Evolutionary conservation across 371 early-diverging fungal genomes (phyloP).

Genomic region (Lichtheimia ramosa): DNA sequence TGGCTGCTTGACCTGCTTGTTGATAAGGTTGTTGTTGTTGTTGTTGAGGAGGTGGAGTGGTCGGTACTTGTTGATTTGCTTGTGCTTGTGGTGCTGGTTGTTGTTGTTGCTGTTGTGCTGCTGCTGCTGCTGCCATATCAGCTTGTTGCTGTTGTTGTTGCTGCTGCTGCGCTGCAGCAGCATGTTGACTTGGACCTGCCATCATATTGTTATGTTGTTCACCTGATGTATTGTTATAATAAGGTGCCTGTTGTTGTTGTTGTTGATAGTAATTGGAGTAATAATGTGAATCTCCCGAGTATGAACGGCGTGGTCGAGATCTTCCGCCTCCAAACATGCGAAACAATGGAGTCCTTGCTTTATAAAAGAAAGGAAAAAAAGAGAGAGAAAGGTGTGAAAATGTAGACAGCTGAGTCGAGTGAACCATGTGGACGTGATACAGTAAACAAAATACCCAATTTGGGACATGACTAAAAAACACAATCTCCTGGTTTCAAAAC

Average conservation of each 20-base stretch:
- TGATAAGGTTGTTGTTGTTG: background rate
- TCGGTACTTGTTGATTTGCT: constrained; percentile 7
- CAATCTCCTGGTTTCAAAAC: background rate
- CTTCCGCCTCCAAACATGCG: constrained; percentile 6
- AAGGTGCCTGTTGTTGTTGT: background rate
- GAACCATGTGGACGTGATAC: background rate
- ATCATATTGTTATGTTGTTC: constrained; percentile 7
- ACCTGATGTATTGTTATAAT: background rate
- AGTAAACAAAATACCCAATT: constrained; percentile 1
- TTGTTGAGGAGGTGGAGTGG: constrained; percentile 10
- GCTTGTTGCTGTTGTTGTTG: no score
- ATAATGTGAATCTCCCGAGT: background rate
- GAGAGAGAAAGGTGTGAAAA: background rate
- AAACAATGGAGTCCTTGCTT: background rate
- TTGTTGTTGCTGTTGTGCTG: background rate
- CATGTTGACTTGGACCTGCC: background rate
- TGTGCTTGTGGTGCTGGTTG: constrained; percentile 1
- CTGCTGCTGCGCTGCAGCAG: no score
- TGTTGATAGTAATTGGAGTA: background rate
- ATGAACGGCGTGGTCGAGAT: constrained; percentile 2
- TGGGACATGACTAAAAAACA: background rate
- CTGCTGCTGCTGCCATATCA: no score
- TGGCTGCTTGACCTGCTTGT: background rate
- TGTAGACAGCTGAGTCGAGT: background rate
- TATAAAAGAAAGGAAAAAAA: background rate